Percentiles rank a stretch among this genome's conserved stretches.
phyloP scores from a whole-genome alignment of 352 stramenopile genomes.

The Globisporangium solare region DNA sequence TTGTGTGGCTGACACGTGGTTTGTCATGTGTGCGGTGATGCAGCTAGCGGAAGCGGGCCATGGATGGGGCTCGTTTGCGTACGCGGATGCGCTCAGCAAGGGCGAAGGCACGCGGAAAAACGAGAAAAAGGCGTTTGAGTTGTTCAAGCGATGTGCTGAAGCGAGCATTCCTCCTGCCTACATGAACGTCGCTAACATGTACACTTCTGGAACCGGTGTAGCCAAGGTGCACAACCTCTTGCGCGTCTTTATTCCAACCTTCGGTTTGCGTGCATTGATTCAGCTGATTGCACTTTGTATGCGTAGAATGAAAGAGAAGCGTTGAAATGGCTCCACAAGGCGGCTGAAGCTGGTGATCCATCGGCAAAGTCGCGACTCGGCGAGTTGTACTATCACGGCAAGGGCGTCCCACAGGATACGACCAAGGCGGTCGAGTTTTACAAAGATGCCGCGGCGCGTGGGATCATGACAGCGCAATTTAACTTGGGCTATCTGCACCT shows the following conservation, averaged over 20 bases:
- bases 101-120: slow-evolving; percentile 75
- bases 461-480: slow-evolving; percentile 65
- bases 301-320: slow-evolving; percentile 62
- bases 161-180: slow-evolving; percentile 59
- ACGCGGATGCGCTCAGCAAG: slow-evolving; percentile 69
- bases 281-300: not conserved
- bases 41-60: slow-evolving; percentile 58
- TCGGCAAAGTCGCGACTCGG: slow-evolving; percentile 68
- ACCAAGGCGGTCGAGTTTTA: slow-evolving; percentile 59
- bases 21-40: slow-evolving; percentile 2
- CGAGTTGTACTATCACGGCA: slow-evolving; percentile 68
- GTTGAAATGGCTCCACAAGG: slow-evolving; percentile 69
- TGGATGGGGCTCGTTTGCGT: slow-evolving; percentile 76
- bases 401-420: slow-evolving; percentile 46
- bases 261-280: not conserved
- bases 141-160: slow-evolving; percentile 68
- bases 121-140: slow-evolving; percentile 72
- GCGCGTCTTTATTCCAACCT: no score
- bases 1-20: not conserved
- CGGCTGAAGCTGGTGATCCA: slow-evolving; percentile 67
- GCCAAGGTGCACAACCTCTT: slow-evolving; percentile 39
- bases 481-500: slow-evolving; percentile 75
- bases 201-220: slow-evolving; percentile 55
- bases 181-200: slow-evolving; percentile 85
- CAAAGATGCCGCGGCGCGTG: slow-evolving; percentile 55